phyloP scores from a whole-genome alignment of 2,329 filamentous ascomycete species.

The Cadophora malorum region DNA sequence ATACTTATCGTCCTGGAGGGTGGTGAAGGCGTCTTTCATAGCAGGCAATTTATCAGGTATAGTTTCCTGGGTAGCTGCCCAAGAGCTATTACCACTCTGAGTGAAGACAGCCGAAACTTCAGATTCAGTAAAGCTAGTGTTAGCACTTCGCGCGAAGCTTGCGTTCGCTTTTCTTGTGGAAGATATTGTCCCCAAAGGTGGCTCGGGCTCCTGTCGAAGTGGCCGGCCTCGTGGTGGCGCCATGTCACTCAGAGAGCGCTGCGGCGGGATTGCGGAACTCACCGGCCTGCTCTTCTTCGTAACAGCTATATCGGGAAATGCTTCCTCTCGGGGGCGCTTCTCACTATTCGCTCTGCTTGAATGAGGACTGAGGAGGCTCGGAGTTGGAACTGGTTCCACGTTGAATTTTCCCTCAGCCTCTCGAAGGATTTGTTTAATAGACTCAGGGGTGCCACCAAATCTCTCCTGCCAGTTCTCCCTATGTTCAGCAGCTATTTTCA shows the following conservation, averaged over 20 bases:
- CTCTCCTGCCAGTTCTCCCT: neutral
- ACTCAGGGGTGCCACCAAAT: slow-evolving; percentile 1
- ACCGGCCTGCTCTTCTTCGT: slow-evolving; percentile 18
- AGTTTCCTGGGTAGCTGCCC: slow-evolving; percentile 21
- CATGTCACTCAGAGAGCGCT: slow-evolving; percentile 6
- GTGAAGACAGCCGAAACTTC: slow-evolving; percentile 31
- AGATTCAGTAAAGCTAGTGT: slow-evolving; percentile 35
- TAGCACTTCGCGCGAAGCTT: slow-evolving; percentile 16
- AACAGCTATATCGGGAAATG: slow-evolving; percentile 15
- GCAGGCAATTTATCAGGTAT: slow-evolving; percentile 13
- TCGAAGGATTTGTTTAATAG: neutral
- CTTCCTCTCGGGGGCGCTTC: slow-evolving; percentile 22
- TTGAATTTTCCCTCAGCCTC: neutral
- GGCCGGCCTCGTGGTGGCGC: slow-evolving; percentile 17
- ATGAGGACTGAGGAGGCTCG: neutral
- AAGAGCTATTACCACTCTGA: slow-evolving; percentile 22
- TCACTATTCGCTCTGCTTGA: slow-evolving; percentile 11
- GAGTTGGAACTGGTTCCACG: slow-evolving; percentile 5
- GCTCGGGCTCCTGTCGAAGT: neutral
- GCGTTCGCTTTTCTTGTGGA: slow-evolving; percentile 13
- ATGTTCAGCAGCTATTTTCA: slow-evolving; percentile 8
- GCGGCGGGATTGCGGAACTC: neutral
- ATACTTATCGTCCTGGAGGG: slow-evolving; percentile 22
- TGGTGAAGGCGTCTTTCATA: slow-evolving; percentile 16
- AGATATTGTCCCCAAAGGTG: neutral